Base-by-base conservation (phyloP, 352 stramenopile genomes). In the Saprolegnia diclina region DNA sequence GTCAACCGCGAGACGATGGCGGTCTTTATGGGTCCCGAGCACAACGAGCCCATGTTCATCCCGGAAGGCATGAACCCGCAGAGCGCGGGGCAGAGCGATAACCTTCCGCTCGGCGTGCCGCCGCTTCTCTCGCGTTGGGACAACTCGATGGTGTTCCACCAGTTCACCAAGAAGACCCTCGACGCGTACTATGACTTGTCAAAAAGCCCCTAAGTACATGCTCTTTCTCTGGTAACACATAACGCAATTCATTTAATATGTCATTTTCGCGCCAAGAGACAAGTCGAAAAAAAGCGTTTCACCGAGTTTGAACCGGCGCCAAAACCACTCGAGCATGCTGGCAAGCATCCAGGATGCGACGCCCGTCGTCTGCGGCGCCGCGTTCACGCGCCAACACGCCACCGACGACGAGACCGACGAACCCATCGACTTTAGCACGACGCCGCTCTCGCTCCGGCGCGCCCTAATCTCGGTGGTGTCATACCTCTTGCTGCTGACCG, bases 1-100 rank as follows among this genome's bases (percentile, higher is more conserved):
- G 77, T 93, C 40, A 90, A 88, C 70, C 86, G 96, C 65, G 92
- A 98, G 73, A 97, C 95, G 21, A 90, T 98, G 64, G 96, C 96
- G 24, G 92, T 99, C 26, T 99, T 99, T 78, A 98, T 99, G 91
- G 90, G 99, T 75, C 95, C 96, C 19, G 76, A 95, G 26, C 91
- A 83, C 32, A 73, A 84, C 29, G 88, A 97, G 71, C 74, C 67
- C 46, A 96, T 98, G 89, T 67, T 67, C 26, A 76, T 91, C 10
- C 91, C 90, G 1, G 72, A 45, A 37, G 72, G 66, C 29, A 74
- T 76, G 40, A 67, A 82, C 54, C 78, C 79, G 1, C 40, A 77
- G 32, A 74, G 79, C 16, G 80, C 84, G 22, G 82, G 74, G 21
- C 79, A 82, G 67, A 89, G 76, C 18, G 89, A 89, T 71, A 85